These are phyloP conservation scores for Diophrys sp. DNA, from an alignment of 73 alveolate species.

Conservation along the genomic window DNA sequence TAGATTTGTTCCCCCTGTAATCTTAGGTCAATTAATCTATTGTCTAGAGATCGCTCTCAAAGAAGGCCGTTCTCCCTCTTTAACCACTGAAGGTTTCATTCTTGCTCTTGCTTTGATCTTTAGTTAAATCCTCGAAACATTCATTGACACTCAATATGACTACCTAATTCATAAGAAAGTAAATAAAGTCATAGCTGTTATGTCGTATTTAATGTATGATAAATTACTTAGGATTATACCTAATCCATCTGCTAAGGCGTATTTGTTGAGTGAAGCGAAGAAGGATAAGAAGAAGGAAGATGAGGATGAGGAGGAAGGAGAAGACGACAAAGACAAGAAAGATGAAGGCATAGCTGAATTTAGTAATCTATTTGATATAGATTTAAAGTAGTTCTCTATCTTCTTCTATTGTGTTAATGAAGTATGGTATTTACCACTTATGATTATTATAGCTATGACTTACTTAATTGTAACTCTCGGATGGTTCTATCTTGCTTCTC, in stretches of 20 bases:
- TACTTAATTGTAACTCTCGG: too few relatives aligned
- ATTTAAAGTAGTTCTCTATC: not conserved
- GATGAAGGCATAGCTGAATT: not conserved
- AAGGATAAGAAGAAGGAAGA: not conserved
- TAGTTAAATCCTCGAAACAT: too few relatives aligned
- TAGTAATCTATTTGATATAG: conserved; percentile 1
- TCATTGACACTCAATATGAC: not conserved
- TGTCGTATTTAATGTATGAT: not conserved
- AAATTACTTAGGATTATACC: not conserved
- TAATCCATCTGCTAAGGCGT: not conserved
- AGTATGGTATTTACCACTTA: conserved; percentile 1
- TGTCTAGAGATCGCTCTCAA: not conserved
- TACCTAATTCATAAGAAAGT: conserved; percentile 1
- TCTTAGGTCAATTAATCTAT: not conserved
- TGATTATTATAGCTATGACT: too few relatives aligned
- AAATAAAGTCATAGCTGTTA: not conserved
- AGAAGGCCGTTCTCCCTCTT: not conserved
- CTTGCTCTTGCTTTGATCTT: not conserved
- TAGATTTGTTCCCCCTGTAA: not conserved
- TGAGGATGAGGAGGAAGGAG: not conserved
- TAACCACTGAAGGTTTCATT: not conserved
- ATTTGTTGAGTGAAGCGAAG: not conserved
- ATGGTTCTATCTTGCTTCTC: too few relatives aligned
- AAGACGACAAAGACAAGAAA: not conserved
- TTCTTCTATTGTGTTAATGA: conserved; percentile 2